phyloP scores from a whole-genome alignment of 805 yeast species.

The Candida loeiensis region DNA sequence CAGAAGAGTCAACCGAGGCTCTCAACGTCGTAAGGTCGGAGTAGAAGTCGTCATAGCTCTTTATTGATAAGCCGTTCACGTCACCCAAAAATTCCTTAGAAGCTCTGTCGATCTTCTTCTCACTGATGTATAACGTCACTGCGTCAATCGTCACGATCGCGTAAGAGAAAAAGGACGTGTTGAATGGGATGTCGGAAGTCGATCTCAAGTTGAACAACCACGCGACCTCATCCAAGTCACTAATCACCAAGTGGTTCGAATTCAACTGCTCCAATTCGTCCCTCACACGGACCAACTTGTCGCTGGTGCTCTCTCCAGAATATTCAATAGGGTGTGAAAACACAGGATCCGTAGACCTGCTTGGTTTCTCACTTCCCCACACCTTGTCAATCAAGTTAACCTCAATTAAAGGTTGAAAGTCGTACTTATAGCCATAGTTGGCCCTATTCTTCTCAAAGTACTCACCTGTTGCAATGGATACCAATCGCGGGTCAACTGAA shows the following conservation, averaged over 20 bases:
- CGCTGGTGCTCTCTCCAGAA: constrained; percentile 32
- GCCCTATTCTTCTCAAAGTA: constrained; percentile 28
- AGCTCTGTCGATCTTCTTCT: constrained; percentile 37
- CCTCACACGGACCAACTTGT: constrained; percentile 30
- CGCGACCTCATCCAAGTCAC: constrained; percentile 85
- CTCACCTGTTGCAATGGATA: constrained; percentile 49
- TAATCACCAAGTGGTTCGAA: constrained; percentile 46
- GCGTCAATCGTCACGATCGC: constrained; percentile 32
- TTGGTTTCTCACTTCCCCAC: constrained; percentile 37
- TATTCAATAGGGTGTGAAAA: constrained; percentile 28
- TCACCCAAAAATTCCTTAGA: constrained; percentile 21
- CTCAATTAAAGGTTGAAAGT: constrained; percentile 28
- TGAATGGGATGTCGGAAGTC: constrained; percentile 68
- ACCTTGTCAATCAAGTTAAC: constrained; percentile 36
- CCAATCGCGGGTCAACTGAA: constrained; percentile 80
- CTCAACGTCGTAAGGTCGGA: constrained; percentile 40
- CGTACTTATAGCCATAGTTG: constrained; percentile 19
- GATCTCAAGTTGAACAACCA: constrained; percentile 88
- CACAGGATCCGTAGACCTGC: constrained; percentile 30
- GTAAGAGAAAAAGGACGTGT: constrained; percentile 83
- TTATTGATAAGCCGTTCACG: constrained; percentile 34
- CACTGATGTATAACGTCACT: constrained; percentile 54
- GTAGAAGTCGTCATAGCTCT: constrained; percentile 59
- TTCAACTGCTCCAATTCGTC: constrained; percentile 24
- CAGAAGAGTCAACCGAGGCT: constrained; percentile 15